Evolutionary conservation across 2,329 filamentous ascomycete genomes (phyloP).

Genomic region (Hortaea werneckii): DNA sequence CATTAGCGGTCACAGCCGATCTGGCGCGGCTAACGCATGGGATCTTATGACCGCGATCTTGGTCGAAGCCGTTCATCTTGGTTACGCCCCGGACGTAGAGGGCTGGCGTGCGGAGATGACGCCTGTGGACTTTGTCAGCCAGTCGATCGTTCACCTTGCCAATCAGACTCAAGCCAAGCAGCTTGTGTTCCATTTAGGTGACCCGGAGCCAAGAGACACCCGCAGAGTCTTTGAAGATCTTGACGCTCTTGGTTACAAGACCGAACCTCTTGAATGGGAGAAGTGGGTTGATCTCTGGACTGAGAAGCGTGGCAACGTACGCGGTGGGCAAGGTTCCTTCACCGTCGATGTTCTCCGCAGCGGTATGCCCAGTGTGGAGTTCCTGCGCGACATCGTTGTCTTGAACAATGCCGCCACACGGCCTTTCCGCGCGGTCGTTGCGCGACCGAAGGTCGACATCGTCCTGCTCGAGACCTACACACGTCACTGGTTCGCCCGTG

Average conservation of each 20-base stretch:
- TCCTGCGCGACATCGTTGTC: slow-evolving; percentile 60
- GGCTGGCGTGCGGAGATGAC: slow-evolving; percentile 78
- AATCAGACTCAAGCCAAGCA: slow-evolving; percentile 54
- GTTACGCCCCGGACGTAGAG: slow-evolving; percentile 58
- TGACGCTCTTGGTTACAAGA: slow-evolving; percentile 58
- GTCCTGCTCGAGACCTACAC: slow-evolving; percentile 67
- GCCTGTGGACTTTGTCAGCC: slow-evolving; percentile 70
- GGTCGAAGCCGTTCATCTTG: slow-evolving; percentile 66
- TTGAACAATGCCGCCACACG: slow-evolving; percentile 61
- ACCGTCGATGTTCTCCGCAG: slow-evolving; percentile 70
- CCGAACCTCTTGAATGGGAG: slow-evolving; percentile 55
- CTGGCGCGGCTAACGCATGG: slow-evolving; percentile 67
- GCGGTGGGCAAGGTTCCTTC: slow-evolving; percentile 60
- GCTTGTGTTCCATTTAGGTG: slow-evolving; percentile 62
- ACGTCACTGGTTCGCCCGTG: slow-evolving; percentile 69
- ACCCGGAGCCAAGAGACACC: slow-evolving; percentile 60
- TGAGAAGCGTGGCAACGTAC: slow-evolving; percentile 54
- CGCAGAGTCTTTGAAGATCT: slow-evolving; percentile 55
- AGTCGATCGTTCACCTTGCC: slow-evolving; percentile 59
- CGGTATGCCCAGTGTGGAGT: slow-evolving; percentile 68
- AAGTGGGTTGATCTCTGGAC: slow-evolving; percentile 67
- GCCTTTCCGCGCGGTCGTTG: slow-evolving; percentile 47
- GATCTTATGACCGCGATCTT: slow-evolving; percentile 68
- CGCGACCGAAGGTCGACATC: slow-evolving; percentile 58
- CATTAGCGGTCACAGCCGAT: slow-evolving; percentile 66